Evolutionary conservation across 352 stramenopile genomes (phyloP).

Genomic region (Pythium periplocum): DNA sequence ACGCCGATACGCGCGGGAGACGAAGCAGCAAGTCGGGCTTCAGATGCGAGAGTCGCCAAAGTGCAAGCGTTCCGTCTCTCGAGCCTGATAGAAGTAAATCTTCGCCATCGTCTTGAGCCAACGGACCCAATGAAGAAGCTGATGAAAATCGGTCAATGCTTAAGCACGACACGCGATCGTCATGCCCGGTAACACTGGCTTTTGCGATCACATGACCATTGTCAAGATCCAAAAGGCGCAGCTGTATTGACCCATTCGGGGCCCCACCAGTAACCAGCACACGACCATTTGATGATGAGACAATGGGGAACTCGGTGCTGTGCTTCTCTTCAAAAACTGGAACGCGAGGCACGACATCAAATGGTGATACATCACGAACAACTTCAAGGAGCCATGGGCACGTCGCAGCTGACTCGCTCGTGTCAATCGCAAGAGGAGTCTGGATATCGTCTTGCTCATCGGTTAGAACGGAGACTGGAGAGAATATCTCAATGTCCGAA

Average conservation of each 20-base stretch:
- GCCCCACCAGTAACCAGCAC: slow-evolving; percentile 69
- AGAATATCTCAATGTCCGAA: no score
- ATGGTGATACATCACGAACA: slow-evolving; percentile 61
- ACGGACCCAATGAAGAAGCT: slow-evolving; percentile 7
- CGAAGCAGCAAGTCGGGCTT: slow-evolving; percentile 75
- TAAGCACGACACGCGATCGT: slow-evolving; percentile 63
- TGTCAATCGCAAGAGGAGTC: no score
- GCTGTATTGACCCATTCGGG: slow-evolving; percentile 64
- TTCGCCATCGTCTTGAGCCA: slow-evolving; percentile 52
- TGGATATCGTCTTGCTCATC: no score
- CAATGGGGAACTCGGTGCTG: slow-evolving; percentile 38
- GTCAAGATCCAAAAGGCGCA: slow-evolving; percentile 74
- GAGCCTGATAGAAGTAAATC: slow-evolving; percentile 72
- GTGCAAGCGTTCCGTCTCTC: slow-evolving; percentile 52
- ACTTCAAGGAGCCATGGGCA: slow-evolving; percentile 73
- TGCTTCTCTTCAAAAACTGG: slow-evolving; percentile 53
- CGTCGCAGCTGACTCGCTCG: slow-evolving; percentile 1
- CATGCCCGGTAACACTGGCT: slow-evolving; percentile 74
- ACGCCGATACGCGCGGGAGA: slow-evolving; percentile 58
- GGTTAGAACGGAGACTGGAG: no score
- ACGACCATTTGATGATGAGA: slow-evolving; percentile 64
- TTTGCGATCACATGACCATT: slow-evolving; percentile 80
- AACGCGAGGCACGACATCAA: slow-evolving; percentile 76
- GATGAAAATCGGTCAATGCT: slow-evolving; percentile 57
- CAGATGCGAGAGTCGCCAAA: slow-evolving; percentile 70